phyloP scores from a whole-genome alignment of 2,329 filamentous ascomycete species.

The Elsinoe ampelina region DNA sequence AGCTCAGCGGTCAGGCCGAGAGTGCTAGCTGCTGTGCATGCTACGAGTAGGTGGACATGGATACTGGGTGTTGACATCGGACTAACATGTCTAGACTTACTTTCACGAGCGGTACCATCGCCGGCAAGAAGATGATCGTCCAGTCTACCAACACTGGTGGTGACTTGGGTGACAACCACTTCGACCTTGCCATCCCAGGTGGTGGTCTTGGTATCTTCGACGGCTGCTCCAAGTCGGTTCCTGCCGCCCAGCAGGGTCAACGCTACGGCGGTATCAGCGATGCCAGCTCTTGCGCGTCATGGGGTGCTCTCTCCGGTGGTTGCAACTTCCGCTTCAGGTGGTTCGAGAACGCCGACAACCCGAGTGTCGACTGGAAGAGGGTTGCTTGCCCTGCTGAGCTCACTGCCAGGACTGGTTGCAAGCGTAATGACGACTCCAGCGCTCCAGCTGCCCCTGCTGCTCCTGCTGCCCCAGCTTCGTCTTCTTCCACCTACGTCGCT shows the following conservation, averaged over 20 bases:
- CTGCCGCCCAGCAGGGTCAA: constrained; percentile 35
- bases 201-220: constrained; percentile 50
- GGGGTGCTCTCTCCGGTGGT: constrained; percentile 45
- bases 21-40: constrained; percentile 58
- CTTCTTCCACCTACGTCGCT: constrained; percentile 10
- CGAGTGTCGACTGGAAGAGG: constrained; percentile 32
- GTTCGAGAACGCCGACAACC: constrained; percentile 52
- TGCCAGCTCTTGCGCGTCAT: constrained; percentile 39
- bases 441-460: constrained; percentile 13
- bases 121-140: constrained; percentile 54
- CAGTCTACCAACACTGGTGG: constrained; percentile 56
- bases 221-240: constrained; percentile 34
- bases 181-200: constrained; percentile 45
- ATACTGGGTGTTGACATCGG: background rate
- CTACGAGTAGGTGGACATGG: constrained; percentile 37
- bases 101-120: constrained; percentile 47
- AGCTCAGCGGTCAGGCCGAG: constrained; percentile 47
- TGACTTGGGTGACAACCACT: constrained; percentile 49
- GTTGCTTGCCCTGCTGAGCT: constrained; percentile 47
- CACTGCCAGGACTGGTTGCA: constrained; percentile 37
- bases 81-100: constrained; percentile 33
- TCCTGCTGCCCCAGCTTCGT: constrained; percentile 13
- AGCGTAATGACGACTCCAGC: constrained; percentile 20
- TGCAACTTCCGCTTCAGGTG: constrained; percentile 55
- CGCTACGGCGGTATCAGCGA: constrained; percentile 50